Conservation (phyloP, 2,329 filamentous ascomycete genomes). For the Periconia macrospinosa region DNA sequence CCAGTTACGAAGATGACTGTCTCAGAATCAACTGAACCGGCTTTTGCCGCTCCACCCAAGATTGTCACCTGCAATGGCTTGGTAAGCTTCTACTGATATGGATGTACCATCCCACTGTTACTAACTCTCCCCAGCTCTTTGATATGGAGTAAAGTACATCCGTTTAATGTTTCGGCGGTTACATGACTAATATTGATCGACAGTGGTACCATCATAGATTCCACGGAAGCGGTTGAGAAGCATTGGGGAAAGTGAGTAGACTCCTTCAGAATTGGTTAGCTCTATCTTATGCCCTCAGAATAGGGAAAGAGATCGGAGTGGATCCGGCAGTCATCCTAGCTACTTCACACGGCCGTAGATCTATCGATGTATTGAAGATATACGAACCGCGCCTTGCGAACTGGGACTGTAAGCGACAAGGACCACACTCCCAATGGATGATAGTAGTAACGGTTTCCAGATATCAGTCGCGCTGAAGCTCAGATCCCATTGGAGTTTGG, state of each 20-base stretch:
- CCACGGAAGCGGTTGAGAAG: constrained; percentile 74
- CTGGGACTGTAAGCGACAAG: constrained; percentile 76
- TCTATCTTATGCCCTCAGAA: constrained; percentile 49
- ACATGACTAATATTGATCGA: constrained; percentile 8
- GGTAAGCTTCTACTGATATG: constrained; percentile 26
- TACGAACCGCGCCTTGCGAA: constrained; percentile 84
- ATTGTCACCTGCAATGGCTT: constrained; percentile 47
- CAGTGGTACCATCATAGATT: constrained; percentile 80
- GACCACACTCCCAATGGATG: not conserved
- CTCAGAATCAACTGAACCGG: constrained; percentile 32
- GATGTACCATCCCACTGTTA: not conserved
- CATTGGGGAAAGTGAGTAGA: constrained; percentile 69
- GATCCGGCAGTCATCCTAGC: constrained; percentile 82
- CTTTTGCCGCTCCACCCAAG: constrained; percentile 47
- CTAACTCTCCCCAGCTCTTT: constrained; percentile 30
- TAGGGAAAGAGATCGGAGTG: constrained; percentile 81
- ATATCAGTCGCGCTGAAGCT: constrained; percentile 77
- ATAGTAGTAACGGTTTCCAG: constrained; percentile 48
- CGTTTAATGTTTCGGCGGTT: not conserved
- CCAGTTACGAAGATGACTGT: constrained; percentile 28
- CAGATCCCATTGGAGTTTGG: constrained; percentile 77
- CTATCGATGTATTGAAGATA: constrained; percentile 80
- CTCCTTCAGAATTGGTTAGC: not conserved
- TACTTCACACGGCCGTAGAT: constrained; percentile 87
- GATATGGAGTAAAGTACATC: constrained; percentile 35